Conservation (phyloP, 108 stramenopile species). For the Cyclotella atomus region DNA sequence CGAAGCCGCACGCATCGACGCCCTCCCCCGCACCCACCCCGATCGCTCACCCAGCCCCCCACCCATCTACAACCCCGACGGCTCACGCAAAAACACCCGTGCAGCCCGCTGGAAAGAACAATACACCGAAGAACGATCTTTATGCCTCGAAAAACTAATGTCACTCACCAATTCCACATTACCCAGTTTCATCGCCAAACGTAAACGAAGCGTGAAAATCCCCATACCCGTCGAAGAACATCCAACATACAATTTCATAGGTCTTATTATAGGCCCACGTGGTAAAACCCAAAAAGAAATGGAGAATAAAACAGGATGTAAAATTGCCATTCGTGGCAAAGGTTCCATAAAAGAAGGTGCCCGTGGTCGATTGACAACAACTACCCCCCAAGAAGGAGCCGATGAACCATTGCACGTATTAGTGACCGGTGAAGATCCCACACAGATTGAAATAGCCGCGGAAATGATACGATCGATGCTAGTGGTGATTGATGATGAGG, state of each 20-base stretch:
- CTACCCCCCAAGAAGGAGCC: conserved; percentile 79
- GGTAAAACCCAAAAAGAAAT: conserved; percentile 99
- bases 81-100: conserved; percentile 94
- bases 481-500: conserved; percentile 95
- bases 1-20: conserved; percentile 80
- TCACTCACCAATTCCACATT: conserved; percentile 67
- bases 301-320: conserved; percentile 96
- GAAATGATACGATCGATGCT: conserved; percentile 94
- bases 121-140: conserved; percentile 83
- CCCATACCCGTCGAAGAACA: conserved; percentile 90
- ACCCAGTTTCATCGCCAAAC: conserved; percentile 49
- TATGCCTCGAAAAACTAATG: conserved; percentile 89
- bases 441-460: conserved; percentile 85
- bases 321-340: conserved; percentile 97
- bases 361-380: conserved; percentile 66
- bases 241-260: conserved; percentile 97
- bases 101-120: conserved; percentile 93
- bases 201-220: conserved; percentile 81
- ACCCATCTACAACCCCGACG: conserved; percentile 93
- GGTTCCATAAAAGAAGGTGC: conserved; percentile 98
- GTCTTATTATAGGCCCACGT: conserved; percentile 94
- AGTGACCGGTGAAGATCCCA: conserved; percentile 93
- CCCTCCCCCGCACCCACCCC: conserved; percentile 80
- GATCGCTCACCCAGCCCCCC: conserved; percentile 88
- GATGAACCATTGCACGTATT: conserved; percentile 97